Percentiles rank a stretch among this genome's conserved stretches.
phyloP scores from a whole-genome alignment of 441 rosid species.

The Raphanus hybrid region DNA sequence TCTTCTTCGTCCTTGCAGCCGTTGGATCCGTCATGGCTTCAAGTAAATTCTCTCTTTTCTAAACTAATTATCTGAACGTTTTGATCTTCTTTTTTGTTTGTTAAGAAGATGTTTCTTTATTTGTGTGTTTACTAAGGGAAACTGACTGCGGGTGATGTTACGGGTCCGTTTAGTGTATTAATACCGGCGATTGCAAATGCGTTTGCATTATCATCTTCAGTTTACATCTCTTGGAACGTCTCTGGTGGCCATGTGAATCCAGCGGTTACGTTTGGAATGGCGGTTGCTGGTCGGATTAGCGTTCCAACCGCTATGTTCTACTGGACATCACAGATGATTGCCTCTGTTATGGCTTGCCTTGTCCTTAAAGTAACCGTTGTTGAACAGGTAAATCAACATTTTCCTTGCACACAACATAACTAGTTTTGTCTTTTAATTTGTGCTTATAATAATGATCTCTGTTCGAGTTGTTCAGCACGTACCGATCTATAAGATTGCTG shows the following conservation, averaged over 20 bases:
- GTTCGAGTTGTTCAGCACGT: constrained; percentile 50
- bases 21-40: constrained; percentile 95
- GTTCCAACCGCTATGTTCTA: constrained; percentile 72
- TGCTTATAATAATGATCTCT: neutral
- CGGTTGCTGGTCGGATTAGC: constrained; percentile 61
- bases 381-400: constrained; percentile 50
- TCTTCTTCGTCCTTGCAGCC: constrained; percentile 79
- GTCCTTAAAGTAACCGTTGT: constrained; percentile 63
- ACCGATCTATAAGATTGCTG: constrained; percentile 66
- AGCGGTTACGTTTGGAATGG: constrained; percentile 89
- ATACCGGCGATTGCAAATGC: constrained; percentile 71
- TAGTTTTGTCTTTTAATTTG: neutral
- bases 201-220: constrained; percentile 71
- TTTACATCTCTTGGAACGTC: constrained; percentile 62
- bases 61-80: neutral
- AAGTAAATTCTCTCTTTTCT: constrained; percentile 41
- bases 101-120: neutral
- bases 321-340: constrained; percentile 87
- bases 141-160: constrained; percentile 52
- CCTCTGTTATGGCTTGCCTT: constrained; percentile 85
- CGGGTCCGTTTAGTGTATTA: constrained; percentile 62
- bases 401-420: no score
- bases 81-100: neutral
- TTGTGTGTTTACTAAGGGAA: constrained; percentile 40
- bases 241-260: constrained; percentile 96